These are phyloP conservation scores for Anisodus tanguticus DNA, from an alignment of 257 asterid species.

Conservation along the genomic window DNA sequence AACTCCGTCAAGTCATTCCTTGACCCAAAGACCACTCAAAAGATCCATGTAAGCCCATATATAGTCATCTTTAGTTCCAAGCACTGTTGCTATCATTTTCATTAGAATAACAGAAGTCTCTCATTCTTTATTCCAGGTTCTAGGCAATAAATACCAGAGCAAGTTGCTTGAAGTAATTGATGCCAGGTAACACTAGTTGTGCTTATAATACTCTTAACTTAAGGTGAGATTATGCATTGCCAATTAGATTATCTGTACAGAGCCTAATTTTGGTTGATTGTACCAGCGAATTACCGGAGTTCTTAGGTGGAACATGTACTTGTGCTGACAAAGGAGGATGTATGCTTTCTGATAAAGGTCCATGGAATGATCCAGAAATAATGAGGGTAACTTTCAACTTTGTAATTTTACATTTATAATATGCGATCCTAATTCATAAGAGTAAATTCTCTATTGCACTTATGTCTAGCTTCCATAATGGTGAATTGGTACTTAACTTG, in stretches of 20 bases:
- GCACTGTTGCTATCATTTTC: neutral
- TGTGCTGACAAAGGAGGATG: conserved; percentile 92
- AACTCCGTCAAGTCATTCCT: conserved; percentile 93
- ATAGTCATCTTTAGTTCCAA: neutral
- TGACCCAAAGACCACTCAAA: conserved; percentile 95
- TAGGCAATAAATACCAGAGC: conserved; percentile 90
- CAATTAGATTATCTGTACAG: neutral
- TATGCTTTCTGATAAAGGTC: conserved; percentile 89
- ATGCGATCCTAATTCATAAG: neutral
- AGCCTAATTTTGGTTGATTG: neutral
- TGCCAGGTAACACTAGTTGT: conserved; percentile 57
- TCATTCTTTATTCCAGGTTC: conserved; percentile 54
- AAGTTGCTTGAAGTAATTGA: conserved; percentile 91
- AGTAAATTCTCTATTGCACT: neutral
- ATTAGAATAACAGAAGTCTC: conserved; percentile 3
- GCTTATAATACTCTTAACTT: conserved; percentile 9
- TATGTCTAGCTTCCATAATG: neutral
- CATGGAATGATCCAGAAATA: conserved; percentile 91
- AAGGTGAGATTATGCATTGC: neutral
- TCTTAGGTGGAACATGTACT: conserved; percentile 94
- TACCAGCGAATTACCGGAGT: conserved; percentile 86
- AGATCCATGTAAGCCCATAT: conserved; percentile 68
- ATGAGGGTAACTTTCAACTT: conserved; percentile 63
- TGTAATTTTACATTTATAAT: neutral
- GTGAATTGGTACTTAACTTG: neutral